Evolutionary conservation across 2,329 filamentous ascomycete species (phyloP), one percentile per base, ranked within the genome.

Genomic region (Mariannaea elegans): DNA sequence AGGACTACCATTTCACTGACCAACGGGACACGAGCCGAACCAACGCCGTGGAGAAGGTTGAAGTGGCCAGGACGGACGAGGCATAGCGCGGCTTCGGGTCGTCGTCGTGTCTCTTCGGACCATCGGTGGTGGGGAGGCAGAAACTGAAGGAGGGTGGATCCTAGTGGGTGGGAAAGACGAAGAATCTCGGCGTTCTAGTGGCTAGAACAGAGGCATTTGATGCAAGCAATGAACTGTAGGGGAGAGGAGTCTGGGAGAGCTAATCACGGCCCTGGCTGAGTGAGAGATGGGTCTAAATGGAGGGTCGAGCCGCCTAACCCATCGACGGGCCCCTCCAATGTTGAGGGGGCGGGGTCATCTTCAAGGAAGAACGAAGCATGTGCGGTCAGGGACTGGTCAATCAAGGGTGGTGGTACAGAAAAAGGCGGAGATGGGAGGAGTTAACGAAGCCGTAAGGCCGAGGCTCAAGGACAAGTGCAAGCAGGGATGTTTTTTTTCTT

Each of bases 91-190:
- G 23, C 60, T 67, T 70, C 68, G 68, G 68, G 64, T 70, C 68
- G 68, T 71, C 68, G 68, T 71, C 62, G 63, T 45, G 47, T 51
- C 48, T 27, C 57, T 70, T 71, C 68, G 68, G 68, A 55, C 62
- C 67, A 59, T 71, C 68, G 68, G 68, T 56, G 59, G 67, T 71
- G 68, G 68, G 47, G 57, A 45, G 50, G 36, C 59, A 50, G 56
- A 65, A 56, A 48, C 42, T 49, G 29, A 53, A 42, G 46, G 31
- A 12, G 36, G 48, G 64, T 68, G 65, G 68, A 51, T 63, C 56
- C 16, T 9, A 34, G 29, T 54, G 38, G 63, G 62, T 61, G 66
- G 61, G 47, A 61, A 16, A 61, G 53, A 41, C 39, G 63, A 54
- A 46, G 46, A 52, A 62, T 41, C 42, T 52, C 49, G 16, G 46